Percentiles rank a stretch among this genome's conserved stretches.
phyloP scores from a whole-genome alignment of 2,329 filamentous ascomycete species.

The Akanthomyces muscarius region DNA sequence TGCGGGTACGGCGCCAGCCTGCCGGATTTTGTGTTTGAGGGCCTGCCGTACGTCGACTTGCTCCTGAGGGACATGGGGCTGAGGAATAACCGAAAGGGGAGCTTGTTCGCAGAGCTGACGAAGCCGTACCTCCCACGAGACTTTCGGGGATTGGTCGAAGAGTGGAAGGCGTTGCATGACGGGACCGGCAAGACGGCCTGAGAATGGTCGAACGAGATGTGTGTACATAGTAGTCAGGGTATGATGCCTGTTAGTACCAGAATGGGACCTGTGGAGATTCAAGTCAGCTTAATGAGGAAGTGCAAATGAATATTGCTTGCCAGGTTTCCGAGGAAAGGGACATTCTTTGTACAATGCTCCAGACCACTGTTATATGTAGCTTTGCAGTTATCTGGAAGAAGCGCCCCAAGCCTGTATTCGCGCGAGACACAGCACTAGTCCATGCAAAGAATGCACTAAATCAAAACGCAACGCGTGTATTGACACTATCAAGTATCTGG shows the following conservation, averaged over 20 bases:
- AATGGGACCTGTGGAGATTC: neutral
- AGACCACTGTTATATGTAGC: no score
- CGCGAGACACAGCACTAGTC: no score
- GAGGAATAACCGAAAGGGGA: slow-evolving; percentile 19
- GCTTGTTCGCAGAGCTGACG: slow-evolving; percentile 19
- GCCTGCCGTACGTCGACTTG: slow-evolving; percentile 47
- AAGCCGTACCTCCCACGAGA: slow-evolving; percentile 21
- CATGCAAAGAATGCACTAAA: no score
- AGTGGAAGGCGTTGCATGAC: slow-evolving; percentile 24
- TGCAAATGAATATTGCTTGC: no score
- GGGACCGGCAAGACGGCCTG: neutral
- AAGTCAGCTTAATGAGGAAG: neutral
- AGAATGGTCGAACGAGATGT: neutral
- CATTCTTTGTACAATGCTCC: no score
- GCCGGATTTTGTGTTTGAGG: slow-evolving; percentile 58
- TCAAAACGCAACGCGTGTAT: neutral
- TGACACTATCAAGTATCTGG: neutral
- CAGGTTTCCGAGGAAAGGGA: no score
- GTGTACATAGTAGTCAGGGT: no score
- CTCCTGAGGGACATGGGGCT: slow-evolving; percentile 22
- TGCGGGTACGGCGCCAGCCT: slow-evolving; percentile 45
- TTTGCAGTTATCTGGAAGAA: no score
- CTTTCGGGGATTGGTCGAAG: slow-evolving; percentile 26
- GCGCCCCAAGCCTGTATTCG: no score
- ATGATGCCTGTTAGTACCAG: no score